Base-by-base conservation (phyloP, 768 basidiomycete genomes). In the Tylopilus plumbeoviolaceoides region DNA sequence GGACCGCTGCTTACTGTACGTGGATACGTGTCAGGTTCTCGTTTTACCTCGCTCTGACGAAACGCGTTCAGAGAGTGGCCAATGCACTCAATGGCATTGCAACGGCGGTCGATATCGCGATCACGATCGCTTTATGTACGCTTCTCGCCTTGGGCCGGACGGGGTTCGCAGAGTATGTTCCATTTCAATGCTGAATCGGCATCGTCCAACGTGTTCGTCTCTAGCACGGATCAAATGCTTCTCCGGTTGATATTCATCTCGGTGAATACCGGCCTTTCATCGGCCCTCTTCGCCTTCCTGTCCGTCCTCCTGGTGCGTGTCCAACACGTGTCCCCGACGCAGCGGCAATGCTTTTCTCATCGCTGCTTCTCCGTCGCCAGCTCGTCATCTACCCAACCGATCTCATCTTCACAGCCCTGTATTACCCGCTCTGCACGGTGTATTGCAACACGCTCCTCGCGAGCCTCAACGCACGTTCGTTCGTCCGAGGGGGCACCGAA, bases 371-470 rank as follows among this genome's bases (percentile, higher is more conserved):
- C 15, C 7, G 7, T 44, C 25, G 27, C 11, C 45, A 66, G 63
- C 53, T 64, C 6, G 56, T 63, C 33, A 23, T 61, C 47, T 65
- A 62, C 21, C 66, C 65, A 11, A 53, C 51, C 46, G 47, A 66
- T 36, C 57, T 61, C 48, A 54, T 63, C 44, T 57, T 60, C 46
- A 56, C 49, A 15, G 63, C 61, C 6, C 17, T 70, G 36, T 71
- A 65, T 46, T 66, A 59, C 40, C 65, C 71, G 6, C 57, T 71
- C 21, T 66, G 69, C 43, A 60, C 67, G 28, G 55, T 70, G 15
- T 73, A 73, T 41, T 63, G 70, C 44, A 69, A 67, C 55, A 67
- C 70, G 23, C 43, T 72, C 6, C 63, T 73, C 31, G 66, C 63
- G 39, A 73, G 59, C 53, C 60, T 71, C 47, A 68, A 72, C 23